Conservation (phyloP, 495 filamentous ascomycete genomes). For the Schizothecium vesticola region DNA sequence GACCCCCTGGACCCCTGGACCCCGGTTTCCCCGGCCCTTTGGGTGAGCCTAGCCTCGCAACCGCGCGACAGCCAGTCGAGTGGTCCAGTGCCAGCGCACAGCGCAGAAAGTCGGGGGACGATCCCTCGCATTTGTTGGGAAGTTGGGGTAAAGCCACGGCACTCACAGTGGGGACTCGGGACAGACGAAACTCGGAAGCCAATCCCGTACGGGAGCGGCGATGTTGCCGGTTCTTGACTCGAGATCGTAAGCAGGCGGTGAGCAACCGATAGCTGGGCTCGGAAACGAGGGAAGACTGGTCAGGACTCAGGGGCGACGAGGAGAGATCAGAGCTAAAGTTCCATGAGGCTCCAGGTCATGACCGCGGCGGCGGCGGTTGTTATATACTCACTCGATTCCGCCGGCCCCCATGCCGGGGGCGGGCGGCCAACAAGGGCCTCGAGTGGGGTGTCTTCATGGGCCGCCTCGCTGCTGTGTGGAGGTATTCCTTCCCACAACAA, state of each 20-base stretch:
- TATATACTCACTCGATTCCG: neutral
- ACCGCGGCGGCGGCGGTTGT: neutral
- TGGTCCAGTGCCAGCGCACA: constrained; percentile 3
- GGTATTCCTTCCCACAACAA: neutral
- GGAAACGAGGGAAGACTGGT: neutral
- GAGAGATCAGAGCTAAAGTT: neutral
- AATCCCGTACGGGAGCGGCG: neutral
- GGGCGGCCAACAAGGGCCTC: neutral
- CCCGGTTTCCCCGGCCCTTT: neutral
- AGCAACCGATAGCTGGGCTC: neutral
- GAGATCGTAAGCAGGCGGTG: neutral
- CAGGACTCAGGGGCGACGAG: neutral
- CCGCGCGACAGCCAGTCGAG: neutral
- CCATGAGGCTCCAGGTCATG: neutral
- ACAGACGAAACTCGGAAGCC: neutral
- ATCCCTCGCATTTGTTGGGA: neutral
- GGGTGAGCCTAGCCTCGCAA: neutral
- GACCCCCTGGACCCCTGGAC: constrained; percentile 5
- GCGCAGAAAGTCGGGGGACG: constrained; percentile 1
- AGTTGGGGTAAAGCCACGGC: neutral
- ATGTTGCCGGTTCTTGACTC: neutral
- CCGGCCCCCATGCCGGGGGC: neutral
- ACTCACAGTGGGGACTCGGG: neutral
- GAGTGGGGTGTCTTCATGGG: neutral
- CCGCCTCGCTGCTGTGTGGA: neutral